A percentile compares a stretch with the other conserved stretches of the same genome.
These are phyloP conservation scores for Elsinoe necatrix DNA, from an alignment of 2,329 filamentous ascomycete genomes.

Conservation along the genomic window DNA sequence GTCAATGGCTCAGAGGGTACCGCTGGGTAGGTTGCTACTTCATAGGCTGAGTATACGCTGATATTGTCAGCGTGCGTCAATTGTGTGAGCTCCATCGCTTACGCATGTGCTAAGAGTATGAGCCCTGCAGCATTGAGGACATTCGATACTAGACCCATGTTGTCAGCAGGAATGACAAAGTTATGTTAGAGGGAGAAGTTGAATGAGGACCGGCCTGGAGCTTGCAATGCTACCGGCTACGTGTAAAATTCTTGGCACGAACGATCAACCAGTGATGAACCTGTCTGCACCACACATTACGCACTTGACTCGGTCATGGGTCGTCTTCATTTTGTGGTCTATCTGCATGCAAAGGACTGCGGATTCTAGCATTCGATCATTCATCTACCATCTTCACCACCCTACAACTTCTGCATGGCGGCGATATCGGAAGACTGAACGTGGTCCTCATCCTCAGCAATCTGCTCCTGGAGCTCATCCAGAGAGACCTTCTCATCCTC, in stretches of 20 bases:
- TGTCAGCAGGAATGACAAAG: slow-evolving; percentile 9
- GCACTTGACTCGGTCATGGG: neutral
- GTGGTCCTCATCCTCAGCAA: slow-evolving; percentile 82
- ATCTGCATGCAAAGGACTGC: slow-evolving; percentile 13
- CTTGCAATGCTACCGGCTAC: too few species aligned
- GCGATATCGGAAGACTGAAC: slow-evolving; percentile 89
- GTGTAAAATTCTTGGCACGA: neutral
- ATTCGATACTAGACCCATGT: slow-evolving; percentile 65
- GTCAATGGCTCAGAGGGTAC: slow-evolving; percentile 31
- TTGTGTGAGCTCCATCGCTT: slow-evolving; percentile 34
- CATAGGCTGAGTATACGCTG: slow-evolving; percentile 94
- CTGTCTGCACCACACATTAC: neutral
- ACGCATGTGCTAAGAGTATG: slow-evolving; percentile 79
- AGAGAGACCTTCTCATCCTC: slow-evolving; percentile 94
- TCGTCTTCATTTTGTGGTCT: slow-evolving; percentile 12
- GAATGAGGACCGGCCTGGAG: neutral
- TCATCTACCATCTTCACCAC: neutral
- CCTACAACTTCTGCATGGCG: slow-evolving; percentile 89
- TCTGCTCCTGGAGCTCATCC: slow-evolving; percentile 78
- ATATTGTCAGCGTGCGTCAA: slow-evolving; percentile 2
- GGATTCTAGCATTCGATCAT: neutral
- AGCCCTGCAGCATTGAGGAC: slow-evolving; percentile 65
- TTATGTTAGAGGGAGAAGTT: neutral
- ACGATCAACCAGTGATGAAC: neutral
- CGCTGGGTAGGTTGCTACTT: slow-evolving; percentile 64